Conservation (phyloP, 1,284 basidiomycete species). For the Schizophyllum amplum region DNA sequence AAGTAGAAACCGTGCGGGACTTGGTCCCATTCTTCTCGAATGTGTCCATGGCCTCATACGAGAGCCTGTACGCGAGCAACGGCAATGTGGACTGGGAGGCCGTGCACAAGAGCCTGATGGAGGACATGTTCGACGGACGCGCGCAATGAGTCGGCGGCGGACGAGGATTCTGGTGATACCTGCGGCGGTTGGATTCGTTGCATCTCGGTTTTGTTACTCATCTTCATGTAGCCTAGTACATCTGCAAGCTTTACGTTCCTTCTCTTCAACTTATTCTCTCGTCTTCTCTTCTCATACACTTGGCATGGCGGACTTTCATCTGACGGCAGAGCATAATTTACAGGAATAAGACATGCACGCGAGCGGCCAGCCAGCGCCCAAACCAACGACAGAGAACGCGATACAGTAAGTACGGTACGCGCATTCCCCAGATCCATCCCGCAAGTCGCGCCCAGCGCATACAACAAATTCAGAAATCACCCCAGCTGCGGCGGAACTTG, state of each 20-base stretch:
- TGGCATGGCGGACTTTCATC: background rate
- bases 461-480: constrained; percentile 53
- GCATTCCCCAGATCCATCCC: too few relatives aligned
- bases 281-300: too few relatives aligned
- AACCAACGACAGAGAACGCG: background rate
- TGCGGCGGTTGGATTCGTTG: background rate
- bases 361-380: background rate
- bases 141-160: background rate
- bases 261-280: background rate
- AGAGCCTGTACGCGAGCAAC: constrained; percentile 76
- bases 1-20: constrained; percentile 77
- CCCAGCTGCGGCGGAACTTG: constrained; percentile 80
- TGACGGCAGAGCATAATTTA: background rate
- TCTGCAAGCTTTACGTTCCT: background rate
- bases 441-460: background rate
- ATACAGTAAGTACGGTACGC: background rate
- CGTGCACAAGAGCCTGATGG: constrained; percentile 71
- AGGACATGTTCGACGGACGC: constrained; percentile 80
- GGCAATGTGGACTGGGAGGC: constrained; percentile 82
- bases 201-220: background rate
- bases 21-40: constrained; percentile 83
- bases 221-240: background rate
- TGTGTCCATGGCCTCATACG: constrained; percentile 83
- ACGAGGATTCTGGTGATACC: background rate
- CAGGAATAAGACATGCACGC: background rate